A percentile compares a stretch with the other conserved stretches of the same genome.
Conservation (phyloP, 768 basidiomycete genomes). For the Dacryopinax primogenitus region DNA sequence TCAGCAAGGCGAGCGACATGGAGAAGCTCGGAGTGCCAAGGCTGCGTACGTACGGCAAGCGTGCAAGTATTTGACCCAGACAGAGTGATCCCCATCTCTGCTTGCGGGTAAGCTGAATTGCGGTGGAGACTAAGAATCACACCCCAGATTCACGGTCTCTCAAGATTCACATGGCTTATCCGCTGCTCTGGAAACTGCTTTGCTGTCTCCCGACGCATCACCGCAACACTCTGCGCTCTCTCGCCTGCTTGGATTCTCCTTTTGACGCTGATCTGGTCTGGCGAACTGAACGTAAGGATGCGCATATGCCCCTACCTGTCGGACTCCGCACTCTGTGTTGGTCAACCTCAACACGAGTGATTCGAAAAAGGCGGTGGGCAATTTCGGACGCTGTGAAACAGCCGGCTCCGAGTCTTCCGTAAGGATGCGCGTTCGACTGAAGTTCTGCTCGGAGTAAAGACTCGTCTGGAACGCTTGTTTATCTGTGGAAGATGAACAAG, state of each 20-base stretch:
- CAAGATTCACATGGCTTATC: constrained; percentile 4
- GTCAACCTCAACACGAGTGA: constrained; percentile 2
- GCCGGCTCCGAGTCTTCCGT: neutral
- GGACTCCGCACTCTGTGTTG: constrained; percentile 4
- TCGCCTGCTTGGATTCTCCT: constrained; percentile 4
- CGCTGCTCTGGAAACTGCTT: constrained; percentile 4
- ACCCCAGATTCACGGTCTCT: neutral
- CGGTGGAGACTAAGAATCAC: constrained; percentile 3
- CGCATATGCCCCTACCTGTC: neutral
- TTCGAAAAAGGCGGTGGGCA: neutral
- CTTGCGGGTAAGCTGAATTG: constrained; percentile 27
- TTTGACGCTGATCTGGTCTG: neutral
- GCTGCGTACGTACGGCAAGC: constrained; percentile 2
- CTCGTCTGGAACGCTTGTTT: neutral
- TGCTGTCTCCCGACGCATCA: neutral
- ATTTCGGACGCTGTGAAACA: constrained; percentile 1
- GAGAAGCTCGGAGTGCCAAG: constrained; percentile 8
- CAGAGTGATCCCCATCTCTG: constrained; percentile 22
- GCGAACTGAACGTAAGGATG: constrained; percentile 8
- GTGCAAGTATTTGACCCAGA: constrained; percentile 8
- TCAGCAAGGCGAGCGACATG: constrained; percentile 9
- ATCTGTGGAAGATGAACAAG: constrained; percentile 9
- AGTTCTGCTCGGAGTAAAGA: neutral
- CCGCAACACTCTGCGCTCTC: neutral
- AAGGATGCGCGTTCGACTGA: neutral